phyloP scores from a whole-genome alignment of 2,329 filamentous ascomycete genomes.

The Venturia carpophila region DNA sequence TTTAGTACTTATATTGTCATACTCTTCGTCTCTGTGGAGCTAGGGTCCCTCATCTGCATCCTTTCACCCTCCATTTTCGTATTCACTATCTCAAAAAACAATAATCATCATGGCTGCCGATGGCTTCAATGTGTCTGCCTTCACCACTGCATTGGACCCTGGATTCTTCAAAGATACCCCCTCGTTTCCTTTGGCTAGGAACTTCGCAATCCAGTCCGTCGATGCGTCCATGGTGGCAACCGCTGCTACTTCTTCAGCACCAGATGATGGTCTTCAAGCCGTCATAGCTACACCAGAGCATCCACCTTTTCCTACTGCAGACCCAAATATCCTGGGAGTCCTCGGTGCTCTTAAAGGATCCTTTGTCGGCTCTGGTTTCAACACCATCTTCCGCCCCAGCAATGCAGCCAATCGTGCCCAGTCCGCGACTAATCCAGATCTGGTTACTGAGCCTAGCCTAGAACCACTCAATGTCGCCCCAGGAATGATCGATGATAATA shows the following conservation, averaged over 20 bases:
- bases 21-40: neutral
- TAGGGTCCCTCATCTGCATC: neutral
- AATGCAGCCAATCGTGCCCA: slow-evolving; percentile 19
- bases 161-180: neutral
- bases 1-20: neutral
- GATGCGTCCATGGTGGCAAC: slow-evolving; percentile 5
- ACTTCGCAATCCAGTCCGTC: neutral
- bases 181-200: neutral
- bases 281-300: neutral
- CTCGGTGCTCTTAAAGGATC: slow-evolving; percentile 26
- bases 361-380: slow-evolving; percentile 32
- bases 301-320: neutral
- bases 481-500: slow-evolving; percentile 22
- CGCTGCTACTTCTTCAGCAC: neutral
- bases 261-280: neutral
- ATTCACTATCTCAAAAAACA: too few relatives aligned
- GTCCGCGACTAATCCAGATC: slow-evolving; percentile 20
- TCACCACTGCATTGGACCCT: neutral
- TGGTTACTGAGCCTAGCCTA: neutral
- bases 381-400: slow-evolving; percentile 33
- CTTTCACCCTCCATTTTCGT: neutral
- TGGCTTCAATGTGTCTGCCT: neutral
- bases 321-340: slow-evolving; percentile 20
- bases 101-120: neutral
- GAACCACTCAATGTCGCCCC: neutral